Conservation (phyloP, 2,329 filamentous ascomycete genomes). For the Nigrospora sphaerica region DNA sequence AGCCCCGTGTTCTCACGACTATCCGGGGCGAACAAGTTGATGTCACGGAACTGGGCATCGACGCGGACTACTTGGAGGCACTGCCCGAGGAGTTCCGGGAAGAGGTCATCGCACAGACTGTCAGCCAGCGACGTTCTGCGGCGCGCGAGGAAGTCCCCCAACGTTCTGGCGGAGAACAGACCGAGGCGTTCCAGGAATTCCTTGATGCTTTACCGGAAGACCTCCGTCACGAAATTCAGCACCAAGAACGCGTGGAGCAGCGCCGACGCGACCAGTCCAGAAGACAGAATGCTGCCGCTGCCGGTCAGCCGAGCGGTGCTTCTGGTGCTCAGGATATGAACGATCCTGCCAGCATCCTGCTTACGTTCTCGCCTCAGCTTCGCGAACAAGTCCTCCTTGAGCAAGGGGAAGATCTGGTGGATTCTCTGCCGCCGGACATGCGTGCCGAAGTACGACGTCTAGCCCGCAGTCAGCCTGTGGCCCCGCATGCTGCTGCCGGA, state of each 20-base stretch:
- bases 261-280: constrained; percentile 77
- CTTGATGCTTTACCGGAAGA: constrained; percentile 87
- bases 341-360: constrained; percentile 83
- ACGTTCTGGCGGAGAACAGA: constrained; percentile 57
- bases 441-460: constrained; percentile 78
- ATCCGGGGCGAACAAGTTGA: constrained; percentile 85
- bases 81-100: constrained; percentile 94
- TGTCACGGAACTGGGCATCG: constrained; percentile 90
- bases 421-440: constrained; percentile 76
- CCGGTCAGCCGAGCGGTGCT: constrained; percentile 12
- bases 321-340: constrained; percentile 56
- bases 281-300: constrained; percentile 54
- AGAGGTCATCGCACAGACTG: constrained; percentile 88
- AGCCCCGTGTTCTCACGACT: constrained; percentile 67
- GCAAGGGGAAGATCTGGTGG: constrained; percentile 81
- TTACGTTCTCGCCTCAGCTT: constrained; percentile 78
- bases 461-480: constrained; percentile 26
- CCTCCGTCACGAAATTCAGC: constrained; percentile 81
- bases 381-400: constrained; percentile 85
- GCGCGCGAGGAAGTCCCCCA: constrained; percentile 60
- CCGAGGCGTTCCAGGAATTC: constrained; percentile 87
- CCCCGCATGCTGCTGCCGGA: constrained; percentile 6
- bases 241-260: constrained; percentile 83
- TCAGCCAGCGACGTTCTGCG: constrained; percentile 75
- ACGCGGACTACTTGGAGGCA: constrained; percentile 90